Conservation (phyloP, 768 basidiomycete species). For the Boletus sensibilis region DNA sequence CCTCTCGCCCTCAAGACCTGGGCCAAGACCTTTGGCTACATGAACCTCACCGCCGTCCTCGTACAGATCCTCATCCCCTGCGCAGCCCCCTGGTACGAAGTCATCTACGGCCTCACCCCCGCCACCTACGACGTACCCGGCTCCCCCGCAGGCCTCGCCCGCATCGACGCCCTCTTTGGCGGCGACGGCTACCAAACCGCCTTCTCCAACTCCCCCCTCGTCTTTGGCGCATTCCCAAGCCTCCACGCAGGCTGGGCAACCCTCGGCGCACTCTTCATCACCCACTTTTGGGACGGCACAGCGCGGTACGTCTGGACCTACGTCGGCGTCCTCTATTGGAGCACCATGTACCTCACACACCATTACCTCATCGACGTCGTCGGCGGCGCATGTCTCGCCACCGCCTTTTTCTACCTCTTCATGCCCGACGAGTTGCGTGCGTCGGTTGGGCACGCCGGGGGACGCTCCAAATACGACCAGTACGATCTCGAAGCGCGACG, state of each 20-base stretch:
- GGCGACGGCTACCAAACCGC: constrained; percentile 69
- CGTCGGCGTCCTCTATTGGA: constrained; percentile 88
- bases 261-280: constrained; percentile 88
- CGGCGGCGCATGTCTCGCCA: constrained; percentile 88
- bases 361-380: constrained; percentile 99
- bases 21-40: constrained; percentile 86
- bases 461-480: constrained; percentile 62
- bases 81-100: constrained; percentile 96
- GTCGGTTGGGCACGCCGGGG: constrained; percentile 38
- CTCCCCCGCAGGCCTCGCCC: constrained; percentile 87
- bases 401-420: constrained; percentile 82
- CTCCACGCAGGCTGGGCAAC: constrained; percentile 91
- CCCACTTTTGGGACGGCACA: constrained; percentile 88
- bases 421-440: constrained; percentile 79
- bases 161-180: constrained; percentile 88
- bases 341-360: constrained; percentile 97
- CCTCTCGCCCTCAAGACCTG: constrained; percentile 80
- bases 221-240: constrained; percentile 96
- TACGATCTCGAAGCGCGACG: constrained; percentile 67
- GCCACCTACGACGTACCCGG: constrained; percentile 92
- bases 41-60: constrained; percentile 87
- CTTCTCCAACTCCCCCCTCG: constrained; percentile 86
- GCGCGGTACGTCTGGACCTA: constrained; percentile 77
- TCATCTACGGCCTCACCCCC: constrained; percentile 93
- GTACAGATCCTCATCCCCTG: constrained; percentile 89